These are phyloP conservation scores for Lentinula sp. DNA, from an alignment of 768 basidiomycete species.

Conservation along the genomic window DNA sequence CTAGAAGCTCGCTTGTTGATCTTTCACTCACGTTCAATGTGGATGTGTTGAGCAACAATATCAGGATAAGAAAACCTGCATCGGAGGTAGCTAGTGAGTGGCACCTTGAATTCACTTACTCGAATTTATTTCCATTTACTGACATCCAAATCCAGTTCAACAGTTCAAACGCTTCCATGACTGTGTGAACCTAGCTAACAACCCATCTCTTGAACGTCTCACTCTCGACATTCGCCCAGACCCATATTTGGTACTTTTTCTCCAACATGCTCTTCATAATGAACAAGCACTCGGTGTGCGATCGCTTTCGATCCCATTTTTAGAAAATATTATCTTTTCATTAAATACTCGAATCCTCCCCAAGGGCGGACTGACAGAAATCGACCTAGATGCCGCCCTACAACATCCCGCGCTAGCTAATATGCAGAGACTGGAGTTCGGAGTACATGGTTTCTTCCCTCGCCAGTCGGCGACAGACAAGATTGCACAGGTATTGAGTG, in stretches of 20 bases:
- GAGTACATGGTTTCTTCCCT: neutral
- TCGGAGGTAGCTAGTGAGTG: neutral
- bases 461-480: neutral
- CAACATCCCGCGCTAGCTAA: neutral
- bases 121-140: neutral
- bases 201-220: neutral
- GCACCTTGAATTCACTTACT: neutral
- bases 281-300: neutral
- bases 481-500: neutral
- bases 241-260: neutral
- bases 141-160: neutral
- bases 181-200: neutral
- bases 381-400: neutral
- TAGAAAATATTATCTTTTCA: conserved; percentile 1
- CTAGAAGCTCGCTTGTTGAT: conserved; percentile 1
- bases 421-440: neutral
- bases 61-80: neutral
- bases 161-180: conserved; percentile 2
- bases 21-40: neutral
- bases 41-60: neutral
- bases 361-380: neutral
- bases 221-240: conserved; percentile 2
- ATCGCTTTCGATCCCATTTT: neutral
- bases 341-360: neutral
- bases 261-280: neutral